phyloP scores from a whole-genome alignment of 441 rosid genomes.

The Bruguiera hainesii region DNA sequence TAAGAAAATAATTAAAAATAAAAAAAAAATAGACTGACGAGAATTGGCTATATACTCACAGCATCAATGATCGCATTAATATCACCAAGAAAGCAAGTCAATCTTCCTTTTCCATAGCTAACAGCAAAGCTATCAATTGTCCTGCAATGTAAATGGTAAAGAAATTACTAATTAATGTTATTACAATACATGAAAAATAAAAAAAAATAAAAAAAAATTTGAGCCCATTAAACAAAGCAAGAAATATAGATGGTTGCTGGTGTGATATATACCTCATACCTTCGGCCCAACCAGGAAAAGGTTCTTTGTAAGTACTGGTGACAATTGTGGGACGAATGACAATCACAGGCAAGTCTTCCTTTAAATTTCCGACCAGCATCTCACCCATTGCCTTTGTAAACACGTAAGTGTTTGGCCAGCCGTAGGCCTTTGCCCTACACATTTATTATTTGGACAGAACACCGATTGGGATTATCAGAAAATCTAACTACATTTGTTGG shows the following conservation, averaged over 20 bases:
- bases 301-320: conserved; percentile 48
- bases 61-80: conserved; percentile 52
- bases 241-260: no score
- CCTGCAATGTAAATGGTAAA: conserved; percentile 31
- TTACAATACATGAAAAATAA: neutral
- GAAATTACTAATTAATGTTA: neutral
- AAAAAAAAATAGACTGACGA: no score
- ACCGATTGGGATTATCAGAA: no score
- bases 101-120: conserved; percentile 74
- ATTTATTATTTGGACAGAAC: neutral
- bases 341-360: conserved; percentile 30
- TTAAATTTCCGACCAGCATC: conserved; percentile 38
- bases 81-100: conserved; percentile 73
- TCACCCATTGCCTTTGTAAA: conserved; percentile 72
- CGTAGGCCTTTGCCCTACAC: conserved; percentile 44
- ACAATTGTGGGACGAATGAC: conserved; percentile 47
- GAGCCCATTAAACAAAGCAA: no score
- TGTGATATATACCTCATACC: conserved; percentile 38
- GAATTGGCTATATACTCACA: conserved; percentile 35
- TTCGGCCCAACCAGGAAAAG: conserved; percentile 63
- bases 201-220: no score
- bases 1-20: no score
- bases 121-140: conserved; percentile 81
- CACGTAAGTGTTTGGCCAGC: conserved; percentile 67
- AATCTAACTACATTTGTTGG: no score